A percentile compares a stretch with the other conserved stretches of the same genome.
phyloP scores from a whole-genome alignment of 179 eudicot species.

The Silene coronaria region DNA sequence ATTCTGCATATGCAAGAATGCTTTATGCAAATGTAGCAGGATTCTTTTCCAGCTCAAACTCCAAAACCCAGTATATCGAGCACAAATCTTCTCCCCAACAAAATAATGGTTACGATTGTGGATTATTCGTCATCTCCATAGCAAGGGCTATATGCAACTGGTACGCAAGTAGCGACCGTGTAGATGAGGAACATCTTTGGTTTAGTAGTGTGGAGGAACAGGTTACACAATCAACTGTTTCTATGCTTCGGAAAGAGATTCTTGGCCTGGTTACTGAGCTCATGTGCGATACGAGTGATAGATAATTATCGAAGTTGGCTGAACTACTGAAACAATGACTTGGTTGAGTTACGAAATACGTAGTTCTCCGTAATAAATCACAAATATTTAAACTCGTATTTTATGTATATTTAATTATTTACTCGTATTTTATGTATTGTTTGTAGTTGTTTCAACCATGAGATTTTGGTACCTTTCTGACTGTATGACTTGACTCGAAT shows the following conservation, averaged over 20 bases:
- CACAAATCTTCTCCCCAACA: slow-evolving; percentile 53
- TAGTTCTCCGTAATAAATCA: too few species aligned
- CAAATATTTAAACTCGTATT: too few species aligned
- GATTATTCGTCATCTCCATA: slow-evolving; percentile 61
- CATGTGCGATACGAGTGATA: slow-evolving; percentile 17
- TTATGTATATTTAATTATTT: too few species aligned
- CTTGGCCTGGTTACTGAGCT: slow-evolving; percentile 41
- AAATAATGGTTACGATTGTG: slow-evolving; percentile 78
- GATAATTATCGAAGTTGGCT: not conserved
- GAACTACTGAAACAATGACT: not conserved
- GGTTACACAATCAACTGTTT: slow-evolving; percentile 40
- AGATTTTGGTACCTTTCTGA: too few species aligned
- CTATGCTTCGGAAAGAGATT: slow-evolving; percentile 49
- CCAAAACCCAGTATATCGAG: slow-evolving; percentile 35
- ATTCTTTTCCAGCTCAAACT: slow-evolving; percentile 28
- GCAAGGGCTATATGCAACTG: slow-evolving; percentile 59
- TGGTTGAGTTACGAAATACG: too few species aligned
- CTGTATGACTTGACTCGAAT: too few species aligned
- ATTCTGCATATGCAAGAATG: slow-evolving; percentile 36
- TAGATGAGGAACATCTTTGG: slow-evolving; percentile 50
- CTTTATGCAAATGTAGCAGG: slow-evolving; percentile 43
- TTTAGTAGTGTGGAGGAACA: slow-evolving; percentile 37
- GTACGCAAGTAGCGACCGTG: slow-evolving; percentile 31
- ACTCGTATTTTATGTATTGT: not conserved
- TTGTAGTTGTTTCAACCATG: too few species aligned